Evolutionary conservation across 2,329 filamentous ascomycete species (phyloP).

Genomic region (Ambrosiella xylebori): DNA sequence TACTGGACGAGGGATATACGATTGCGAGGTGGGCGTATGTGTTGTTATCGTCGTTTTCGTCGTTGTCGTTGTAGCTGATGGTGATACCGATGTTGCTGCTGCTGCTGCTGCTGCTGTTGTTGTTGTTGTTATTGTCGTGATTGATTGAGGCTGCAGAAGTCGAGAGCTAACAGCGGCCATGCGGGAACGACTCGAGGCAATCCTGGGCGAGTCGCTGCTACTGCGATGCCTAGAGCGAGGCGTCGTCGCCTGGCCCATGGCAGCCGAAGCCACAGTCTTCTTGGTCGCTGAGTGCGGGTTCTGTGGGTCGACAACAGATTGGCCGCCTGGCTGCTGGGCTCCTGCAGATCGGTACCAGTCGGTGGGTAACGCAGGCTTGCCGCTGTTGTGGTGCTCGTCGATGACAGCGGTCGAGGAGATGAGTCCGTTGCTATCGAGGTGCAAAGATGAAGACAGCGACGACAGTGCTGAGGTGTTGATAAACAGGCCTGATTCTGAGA

Average conservation of each 20-base stretch:
- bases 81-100: too few species aligned
- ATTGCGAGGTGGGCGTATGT: background rate
- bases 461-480: conserved; percentile 22
- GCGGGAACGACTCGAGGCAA: conserved; percentile 11
- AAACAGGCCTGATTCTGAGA: conserved; percentile 53
- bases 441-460: too few species aligned
- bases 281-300: background rate
- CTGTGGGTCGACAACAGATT: background rate
- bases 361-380: conserved; percentile 40
- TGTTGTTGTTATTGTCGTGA: too few species aligned
- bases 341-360: conserved; percentile 40
- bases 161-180: conserved; percentile 6
- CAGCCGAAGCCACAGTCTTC: conserved; percentile 1
- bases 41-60: background rate
- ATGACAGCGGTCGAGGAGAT: background rate
- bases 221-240: conserved; percentile 8
- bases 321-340: background rate
- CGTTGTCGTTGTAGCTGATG: background rate
- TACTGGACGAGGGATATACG: background rate
- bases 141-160: conserved; percentile 19
- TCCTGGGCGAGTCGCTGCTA: conserved; percentile 8
- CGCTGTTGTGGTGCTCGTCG: background rate
- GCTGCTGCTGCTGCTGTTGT: too few species aligned
- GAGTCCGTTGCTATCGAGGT: background rate
- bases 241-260: conserved; percentile 1